Evolutionary conservation across 176 grass and related monocot genomes (phyloP), one percentile per base, ranked within the genome.

Genomic region (Oryza glumipatula): DNA sequence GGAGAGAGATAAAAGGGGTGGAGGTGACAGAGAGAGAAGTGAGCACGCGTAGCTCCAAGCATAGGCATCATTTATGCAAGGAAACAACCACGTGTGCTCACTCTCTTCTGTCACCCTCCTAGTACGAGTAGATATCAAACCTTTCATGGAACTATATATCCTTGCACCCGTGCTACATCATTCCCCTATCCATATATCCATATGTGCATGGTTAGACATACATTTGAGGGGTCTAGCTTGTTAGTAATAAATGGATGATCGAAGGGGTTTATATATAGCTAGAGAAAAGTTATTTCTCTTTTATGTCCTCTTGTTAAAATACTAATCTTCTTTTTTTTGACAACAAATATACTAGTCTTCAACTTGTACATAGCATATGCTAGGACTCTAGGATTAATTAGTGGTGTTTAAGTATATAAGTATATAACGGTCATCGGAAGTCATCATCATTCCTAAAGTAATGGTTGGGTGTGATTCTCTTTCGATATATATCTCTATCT

Each of bases 81-180:
- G 45, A 22, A 69, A 48, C 26, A 6, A 69, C 78, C 78, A 80
- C 78, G 17, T 70, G 78, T 80, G 78, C 78, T 80, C 66, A 80
- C 78, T 80, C 78, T 80, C 77, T 80, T 80, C 66, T 80, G 78
- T 80, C 78, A 80, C 78, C 78, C 35, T 65, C 11, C 10, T 9
- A 41, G 2, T 6, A 41, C 2, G n/a, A 73, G 5, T 28, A 28
- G 56, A 23, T n/a, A 71, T 43, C 6, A 48, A 73, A 24, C 41
- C 70, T 12, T 73, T 48, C 5, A 11, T 13, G 5, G 9, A 65
- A 7, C 30, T 32, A 32, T 32, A 5, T 14, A 56, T 21, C 4
- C 14, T 19, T 56, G 52, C 52, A 56, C 2, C 30, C 30, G 2
- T 32, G 30, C 30, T 32, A 32, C 30, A 2, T 32, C 30, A 32